These are phyloP conservation scores for Peronospora tabacina DNA, from an alignment of 352 stramenopile species.

Conservation along the genomic window DNA sequence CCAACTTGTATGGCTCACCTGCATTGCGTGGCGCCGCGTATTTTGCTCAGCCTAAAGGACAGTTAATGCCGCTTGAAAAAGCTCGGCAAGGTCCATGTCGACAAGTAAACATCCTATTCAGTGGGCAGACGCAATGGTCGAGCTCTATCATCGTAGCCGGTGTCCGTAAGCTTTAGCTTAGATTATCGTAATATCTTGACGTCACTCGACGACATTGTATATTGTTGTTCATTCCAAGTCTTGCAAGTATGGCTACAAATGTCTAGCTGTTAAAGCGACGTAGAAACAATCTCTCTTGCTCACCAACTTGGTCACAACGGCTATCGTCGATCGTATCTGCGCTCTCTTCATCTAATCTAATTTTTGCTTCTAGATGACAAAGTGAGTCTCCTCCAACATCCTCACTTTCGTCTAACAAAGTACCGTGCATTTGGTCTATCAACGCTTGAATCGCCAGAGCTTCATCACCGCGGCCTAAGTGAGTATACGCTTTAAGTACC, in stretches of 20 bases:
- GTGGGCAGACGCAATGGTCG: no score
- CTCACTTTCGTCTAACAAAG: constrained; percentile 17
- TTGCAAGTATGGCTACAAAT: constrained; percentile 13
- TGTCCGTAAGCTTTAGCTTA: background rate
- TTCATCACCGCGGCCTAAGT: constrained; percentile 48
- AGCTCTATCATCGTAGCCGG: background rate
- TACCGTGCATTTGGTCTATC: constrained; percentile 32
- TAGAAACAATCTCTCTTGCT: constrained; percentile 15
- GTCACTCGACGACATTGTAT: constrained; percentile 11
- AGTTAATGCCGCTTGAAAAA: no score
- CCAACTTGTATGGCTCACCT: no score
- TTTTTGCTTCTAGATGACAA: no score
- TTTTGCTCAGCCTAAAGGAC: background rate
- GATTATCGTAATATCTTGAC: background rate
- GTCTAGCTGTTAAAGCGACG: constrained; percentile 23
- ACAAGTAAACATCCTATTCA: no score
- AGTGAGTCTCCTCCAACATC: background rate
- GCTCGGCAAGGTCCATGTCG: no score
- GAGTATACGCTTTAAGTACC: constrained; percentile 42
- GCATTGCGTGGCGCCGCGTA: no score
- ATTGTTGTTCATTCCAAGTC: constrained; percentile 7
- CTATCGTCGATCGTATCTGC: constrained; percentile 23
- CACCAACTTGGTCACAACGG: constrained; percentile 21
- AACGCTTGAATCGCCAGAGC: constrained; percentile 52
- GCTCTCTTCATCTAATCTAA: constrained; percentile 14